Conservation (phyloP, 345 rosid genomes). For the Passiflora organensis region DNA sequence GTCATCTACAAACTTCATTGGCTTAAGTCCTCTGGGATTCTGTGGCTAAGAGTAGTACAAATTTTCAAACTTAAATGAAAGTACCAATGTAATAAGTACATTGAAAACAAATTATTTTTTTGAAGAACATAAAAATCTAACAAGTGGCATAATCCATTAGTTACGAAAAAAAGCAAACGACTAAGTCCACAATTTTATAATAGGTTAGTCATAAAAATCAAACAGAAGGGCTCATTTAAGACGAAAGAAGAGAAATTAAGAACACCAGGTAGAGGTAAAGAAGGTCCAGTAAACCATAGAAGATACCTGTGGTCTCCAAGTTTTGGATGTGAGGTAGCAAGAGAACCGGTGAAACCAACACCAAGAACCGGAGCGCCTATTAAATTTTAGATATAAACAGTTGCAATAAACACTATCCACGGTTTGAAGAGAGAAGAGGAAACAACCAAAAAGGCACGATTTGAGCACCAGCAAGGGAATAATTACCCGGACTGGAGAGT, state of each 20-base stretch:
- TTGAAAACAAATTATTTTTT: no score
- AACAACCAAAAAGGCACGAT: not conserved
- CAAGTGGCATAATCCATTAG: no score
- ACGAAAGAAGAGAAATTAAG: not conserved
- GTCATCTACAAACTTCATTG: no score
- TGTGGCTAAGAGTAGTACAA: no score
- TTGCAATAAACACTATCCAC: not conserved
- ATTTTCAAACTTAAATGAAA: no score
- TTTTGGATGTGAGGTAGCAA: conserved; percentile 59
- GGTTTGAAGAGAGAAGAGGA: not conserved
- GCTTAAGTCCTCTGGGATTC: no score
- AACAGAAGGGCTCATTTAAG: no score
- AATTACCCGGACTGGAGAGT: conserved; percentile 68
- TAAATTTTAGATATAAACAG: conserved; percentile 9
- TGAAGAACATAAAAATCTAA: no score
- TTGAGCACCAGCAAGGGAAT: no score
- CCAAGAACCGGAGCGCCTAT: conserved; percentile 74
- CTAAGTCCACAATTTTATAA: no score
- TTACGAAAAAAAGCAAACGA: not conserved
- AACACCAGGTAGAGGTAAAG: not conserved
- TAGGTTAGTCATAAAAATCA: no score
- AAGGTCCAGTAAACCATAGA: not conserved
- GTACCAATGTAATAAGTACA: no score
- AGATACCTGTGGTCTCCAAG: conserved; percentile 79
- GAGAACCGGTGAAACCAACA: conserved; percentile 79